Evolutionary conservation across 305 asterid genomes (phyloP), one percentile per base, ranked within the genome.

Genomic region (Lippia alba): DNA sequence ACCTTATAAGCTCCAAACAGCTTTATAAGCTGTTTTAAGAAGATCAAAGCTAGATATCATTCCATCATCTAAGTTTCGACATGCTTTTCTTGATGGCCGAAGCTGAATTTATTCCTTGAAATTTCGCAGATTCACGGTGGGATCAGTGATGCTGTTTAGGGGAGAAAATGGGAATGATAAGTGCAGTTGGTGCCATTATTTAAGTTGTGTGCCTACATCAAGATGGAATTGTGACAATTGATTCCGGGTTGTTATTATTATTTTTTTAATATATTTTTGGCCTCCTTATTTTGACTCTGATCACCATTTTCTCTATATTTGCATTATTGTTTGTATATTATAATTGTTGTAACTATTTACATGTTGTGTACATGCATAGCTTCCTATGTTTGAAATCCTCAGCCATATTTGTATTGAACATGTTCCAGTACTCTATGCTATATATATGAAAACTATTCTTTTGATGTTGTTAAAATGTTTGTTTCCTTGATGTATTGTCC

Each of bases 201-300:
- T 92, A 41, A 90, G 98, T 83, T 90, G 98, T 58, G 94, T 92
- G 70, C 98, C 97, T 15, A 92, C 96, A 46, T 89, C 97, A 60
- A 84, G 83, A 74, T 92, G 98, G 98, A 85, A 82, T 59, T 92
- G 98, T 60, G 64, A 83, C 66, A 76, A 86, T 62, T 88, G 80
- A 83, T 72, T 39, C 11, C 11, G 11, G 34, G 6, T 24, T 24
- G 3, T 24, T 12, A 39, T 46, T 12, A 16, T 55, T 41, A 39
- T 3, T 64, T 72, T 30, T 48, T n/a, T 48, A 11, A 44, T 56
- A 15, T 61, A 45, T 36, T 71, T 56, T 70, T 62, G 61, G 57
- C 56, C 69, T 50, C 18, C 48, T 58, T 18, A 39, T 68, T 50
- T 68, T 50, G 49, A 66, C 33, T 67, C 44, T 56, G 40, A 68